Base-by-base conservation (phyloP, 495 filamentous ascomycete species). In the Cercophora scortea region DNA sequence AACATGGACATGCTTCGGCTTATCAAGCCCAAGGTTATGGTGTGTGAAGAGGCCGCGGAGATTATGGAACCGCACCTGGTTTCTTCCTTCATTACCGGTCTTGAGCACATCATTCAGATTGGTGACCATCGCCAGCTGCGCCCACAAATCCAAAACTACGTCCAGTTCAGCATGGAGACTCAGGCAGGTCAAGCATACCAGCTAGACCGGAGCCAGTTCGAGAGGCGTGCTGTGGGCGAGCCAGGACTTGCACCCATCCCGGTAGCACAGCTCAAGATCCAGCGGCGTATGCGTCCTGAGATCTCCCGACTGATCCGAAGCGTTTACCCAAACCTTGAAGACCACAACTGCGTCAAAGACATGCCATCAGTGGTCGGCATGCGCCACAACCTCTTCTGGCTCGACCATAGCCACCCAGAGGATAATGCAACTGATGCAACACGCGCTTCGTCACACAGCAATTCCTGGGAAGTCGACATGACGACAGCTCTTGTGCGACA, bases 21-120 rank as follows among this genome's bases (percentile, higher is more conserved):
- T 13, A 50, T 92, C 4, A 60, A 67, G 19, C 71, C 76, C 33
- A 92, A 92, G 61, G 82, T 89, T 1, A 55, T 94, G 47, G 41
- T 92, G 5, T 84, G 81, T 55, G 88, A 92, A 67, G 88, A 93
- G 59, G 88, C 88, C 3, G 87, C 79, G 1, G 86, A 91, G 55
- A 84, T 92, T 0, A 65, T 90, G 25, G 87, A 91, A 57, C 74
- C 83, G 0, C 86, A 91, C 61, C 66, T 82, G 0, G 68, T 92
- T 8, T 80, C 84, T 0, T 79, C 86, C 1, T 59, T 94, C 0
- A 60, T 91, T 32, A 87, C 86, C 2, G 79, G 77, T 0, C 64
- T 90, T 5, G 80, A 92, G 58, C 88, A 92, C 55, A 67, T 72
- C 32, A 88, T 91, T 52, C 73, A 84, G 13, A 90, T 93, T 52